Evolutionary conservation across 139 green algal species (phyloP), one percentile per base, ranked within the genome.

Genomic region (Pseudopediastrum boryanum): DNA sequence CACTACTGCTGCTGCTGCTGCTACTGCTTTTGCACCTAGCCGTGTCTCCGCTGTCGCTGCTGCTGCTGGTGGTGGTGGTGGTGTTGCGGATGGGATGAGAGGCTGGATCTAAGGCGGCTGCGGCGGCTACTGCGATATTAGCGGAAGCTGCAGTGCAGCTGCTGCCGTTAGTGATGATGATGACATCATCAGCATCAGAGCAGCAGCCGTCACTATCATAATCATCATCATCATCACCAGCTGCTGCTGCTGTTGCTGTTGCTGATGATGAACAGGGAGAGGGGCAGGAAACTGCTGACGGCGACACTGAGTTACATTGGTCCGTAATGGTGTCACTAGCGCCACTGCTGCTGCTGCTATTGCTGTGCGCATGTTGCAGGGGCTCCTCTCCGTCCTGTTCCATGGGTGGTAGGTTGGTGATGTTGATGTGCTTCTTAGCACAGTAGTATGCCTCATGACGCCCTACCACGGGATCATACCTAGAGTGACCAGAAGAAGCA

Each of bases 1-100:
- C 13, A 51, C 33, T 51, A 23, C 13, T 4, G 64, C 64, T 72
- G 64, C 35, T 51, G 33, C 10, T 51, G 64, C 64, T 72, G 64
- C 8, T 51, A n/a, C 33, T 51, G 21, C 35, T 51, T 72, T 39
- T 72, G 35, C 16, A 16, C 46, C 12, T 12, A 56, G 46, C 46
- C 16, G 46, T 43, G 59, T 33, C 39, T 5, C 59, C 44, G 62
- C 62, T 70, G 58, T 33, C 41, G 58, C 58, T 67, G 58, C n/a
- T 67, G 58, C 58, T 67, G 25, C 58, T 39, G 58, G 31, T 67
- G 58, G 9, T 67, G 58, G 21, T 67, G 62, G 19, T 70, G 62
- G 19, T 2, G 13, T 21, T 38, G 3, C 36, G 25, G 33, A 25
- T 25, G 27, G 59, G 7, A 6, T 68, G 59, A 29, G 2, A 6